Conservation (phyloP, 2,329 filamentous ascomycete species). For the Pseudomassariella vexata region DNA sequence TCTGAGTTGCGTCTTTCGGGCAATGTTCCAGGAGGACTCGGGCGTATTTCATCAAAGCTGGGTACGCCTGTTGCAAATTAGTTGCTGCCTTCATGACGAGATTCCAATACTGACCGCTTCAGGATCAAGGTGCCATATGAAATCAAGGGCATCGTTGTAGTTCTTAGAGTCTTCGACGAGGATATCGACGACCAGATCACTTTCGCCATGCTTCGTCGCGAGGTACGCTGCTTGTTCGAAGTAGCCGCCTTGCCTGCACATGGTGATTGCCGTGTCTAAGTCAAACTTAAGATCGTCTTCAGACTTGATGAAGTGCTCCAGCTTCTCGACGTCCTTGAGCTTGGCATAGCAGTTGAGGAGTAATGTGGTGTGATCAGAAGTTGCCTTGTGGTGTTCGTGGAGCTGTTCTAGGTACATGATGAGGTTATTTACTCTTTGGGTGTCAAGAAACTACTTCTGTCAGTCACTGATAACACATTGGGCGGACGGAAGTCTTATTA, state of each 20-base stretch:
- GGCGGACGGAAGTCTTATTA: conserved; percentile 27
- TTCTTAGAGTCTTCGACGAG: conserved; percentile 91
- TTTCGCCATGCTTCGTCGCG: conserved; percentile 89
- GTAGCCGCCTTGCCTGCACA: conserved; percentile 96
- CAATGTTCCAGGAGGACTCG: conserved; percentile 85
- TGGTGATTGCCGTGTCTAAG: conserved; percentile 90
- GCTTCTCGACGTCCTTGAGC: conserved; percentile 90
- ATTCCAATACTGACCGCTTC: conserved; percentile 51
- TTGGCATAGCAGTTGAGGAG: conserved; percentile 97
- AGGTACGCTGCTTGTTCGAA: conserved; percentile 95
- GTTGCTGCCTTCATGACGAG: conserved; percentile 11
- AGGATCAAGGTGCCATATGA: conserved; percentile 83
- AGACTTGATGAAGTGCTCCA: conserved; percentile 94
- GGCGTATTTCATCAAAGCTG: conserved; percentile 91
- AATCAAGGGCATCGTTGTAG: conserved; percentile 82
- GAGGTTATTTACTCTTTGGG: conserved; percentile 93
- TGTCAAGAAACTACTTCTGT: conserved; percentile 72
- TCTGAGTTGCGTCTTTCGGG: conserved; percentile 70
- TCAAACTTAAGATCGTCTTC: conserved; percentile 94
- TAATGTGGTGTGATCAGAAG: conserved; percentile 90
- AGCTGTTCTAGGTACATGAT: conserved; percentile 96
- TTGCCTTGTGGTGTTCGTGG: conserved; percentile 89
- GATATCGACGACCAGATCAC: conserved; percentile 90
- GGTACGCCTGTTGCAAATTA: conserved; percentile 60
- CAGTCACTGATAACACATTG: conserved; percentile 16